phyloP scores from a whole-genome alignment of 2,329 filamentous ascomycete genomes.

The Monosporascus ibericus region DNA sequence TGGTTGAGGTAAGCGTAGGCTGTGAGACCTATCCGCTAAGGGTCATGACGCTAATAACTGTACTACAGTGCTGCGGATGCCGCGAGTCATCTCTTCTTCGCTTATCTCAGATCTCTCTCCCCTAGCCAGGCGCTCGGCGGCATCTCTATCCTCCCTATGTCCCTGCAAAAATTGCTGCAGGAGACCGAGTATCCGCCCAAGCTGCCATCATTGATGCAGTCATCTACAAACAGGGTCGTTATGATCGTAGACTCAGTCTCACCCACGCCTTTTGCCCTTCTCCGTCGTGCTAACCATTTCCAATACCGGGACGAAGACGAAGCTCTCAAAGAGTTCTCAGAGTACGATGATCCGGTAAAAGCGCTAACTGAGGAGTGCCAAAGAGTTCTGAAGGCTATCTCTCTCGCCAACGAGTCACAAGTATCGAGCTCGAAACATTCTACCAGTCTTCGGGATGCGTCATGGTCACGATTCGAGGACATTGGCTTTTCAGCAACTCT shows the following conservation, averaged over 20 bases:
- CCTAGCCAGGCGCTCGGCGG: conserved; percentile 73
- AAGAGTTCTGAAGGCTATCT: conserved; percentile 82
- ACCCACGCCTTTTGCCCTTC: conserved; percentile 83
- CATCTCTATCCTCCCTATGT: conserved; percentile 82
- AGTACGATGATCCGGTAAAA: conserved; percentile 81
- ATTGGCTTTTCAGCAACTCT: conserved; percentile 78
- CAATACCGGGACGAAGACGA: conserved; percentile 86
- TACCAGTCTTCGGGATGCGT: conserved; percentile 72
- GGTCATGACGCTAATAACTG: conserved; percentile 21
- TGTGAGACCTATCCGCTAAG: conserved; percentile 2
- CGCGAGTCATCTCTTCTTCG: conserved; percentile 95
- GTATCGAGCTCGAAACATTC: conserved; percentile 65
- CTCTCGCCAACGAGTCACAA: conserved; percentile 79
- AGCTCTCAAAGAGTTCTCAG: conserved; percentile 78
- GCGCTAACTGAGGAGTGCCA: conserved; percentile 91
- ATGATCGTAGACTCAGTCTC: conserved; percentile 97
- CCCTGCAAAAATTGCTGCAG: conserved; percentile 81
- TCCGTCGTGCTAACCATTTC: conserved; percentile 89
- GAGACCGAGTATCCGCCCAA: conserved; percentile 93
- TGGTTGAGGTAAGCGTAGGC: conserved; percentile 64
- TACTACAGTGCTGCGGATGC: conserved; percentile 76
- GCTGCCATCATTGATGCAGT: conserved; percentile 67
- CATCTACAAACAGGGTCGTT: conserved; percentile 78
- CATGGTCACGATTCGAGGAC: conserved; percentile 95
- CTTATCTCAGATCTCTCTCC: conserved; percentile 83